Evolutionary conservation across 164 flowering plant genomes (phyloP).

Genomic region (Piper longum): DNA sequence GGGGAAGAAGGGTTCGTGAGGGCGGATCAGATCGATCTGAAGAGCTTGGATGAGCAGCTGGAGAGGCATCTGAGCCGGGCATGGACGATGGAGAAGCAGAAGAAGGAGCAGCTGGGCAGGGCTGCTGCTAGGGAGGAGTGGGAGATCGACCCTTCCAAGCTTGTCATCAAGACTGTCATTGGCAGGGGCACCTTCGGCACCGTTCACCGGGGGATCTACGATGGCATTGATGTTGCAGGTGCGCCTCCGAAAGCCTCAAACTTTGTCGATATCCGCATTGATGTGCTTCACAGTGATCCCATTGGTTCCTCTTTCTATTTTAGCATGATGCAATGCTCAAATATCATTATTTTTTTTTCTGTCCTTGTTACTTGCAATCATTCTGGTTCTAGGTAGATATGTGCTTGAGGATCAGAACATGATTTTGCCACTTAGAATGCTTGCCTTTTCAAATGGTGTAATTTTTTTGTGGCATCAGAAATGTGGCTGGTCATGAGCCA

Average conservation of each 20-base stretch:
- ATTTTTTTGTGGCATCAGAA: too few species aligned
- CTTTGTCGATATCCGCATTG: too few species aligned
- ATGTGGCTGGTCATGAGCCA: too few species aligned
- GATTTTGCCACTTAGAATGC: too few species aligned
- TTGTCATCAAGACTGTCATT: constrained; percentile 27
- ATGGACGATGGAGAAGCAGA: constrained; percentile 59
- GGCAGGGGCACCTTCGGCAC: constrained; percentile 29
- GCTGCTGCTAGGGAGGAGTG: constrained; percentile 27
- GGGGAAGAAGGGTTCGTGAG: constrained; percentile 71
- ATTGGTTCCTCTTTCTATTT: too few species aligned
- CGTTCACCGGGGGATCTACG: constrained; percentile 26
- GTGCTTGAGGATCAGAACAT: not conserved
- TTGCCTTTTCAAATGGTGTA: too few species aligned
- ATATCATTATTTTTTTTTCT: too few species aligned
- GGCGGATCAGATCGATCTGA: constrained; percentile 97
- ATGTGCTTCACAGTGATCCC: too few species aligned
- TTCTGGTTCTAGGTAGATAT: not conserved
- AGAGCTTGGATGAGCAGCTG: constrained; percentile 86
- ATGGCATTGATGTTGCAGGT: constrained; percentile 28
- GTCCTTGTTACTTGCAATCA: not conserved
- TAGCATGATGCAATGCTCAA: too few species aligned
- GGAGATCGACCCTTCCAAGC: constrained; percentile 58
- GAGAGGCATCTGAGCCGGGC: constrained; percentile 69
- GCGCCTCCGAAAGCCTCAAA: not conserved
- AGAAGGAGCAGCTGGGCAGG: constrained; percentile 10